Conservation (phyloP, 768 basidiomycete genomes). For the Mycena olivaceomarginata region DNA sequence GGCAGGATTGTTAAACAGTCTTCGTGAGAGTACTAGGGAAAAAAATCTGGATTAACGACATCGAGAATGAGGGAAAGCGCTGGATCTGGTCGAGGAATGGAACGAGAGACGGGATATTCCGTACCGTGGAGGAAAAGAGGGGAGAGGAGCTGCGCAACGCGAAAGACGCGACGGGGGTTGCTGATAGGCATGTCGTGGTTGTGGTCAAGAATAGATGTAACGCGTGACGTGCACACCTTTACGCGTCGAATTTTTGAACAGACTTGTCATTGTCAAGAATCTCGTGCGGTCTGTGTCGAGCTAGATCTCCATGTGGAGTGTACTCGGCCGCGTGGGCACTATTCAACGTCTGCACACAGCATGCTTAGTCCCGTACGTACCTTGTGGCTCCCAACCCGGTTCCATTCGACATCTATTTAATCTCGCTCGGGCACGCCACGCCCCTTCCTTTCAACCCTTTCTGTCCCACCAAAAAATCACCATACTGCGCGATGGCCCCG, state of each 20-base stretch:
- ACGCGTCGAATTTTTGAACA: neutral
- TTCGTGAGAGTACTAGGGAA: no score
- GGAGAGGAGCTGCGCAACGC: conserved; percentile 2
- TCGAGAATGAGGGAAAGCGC: conserved; percentile 38
- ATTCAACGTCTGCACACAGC: conserved; percentile 6
- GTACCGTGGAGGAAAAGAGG: conserved; percentile 24
- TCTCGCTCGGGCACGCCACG: conserved; percentile 6
- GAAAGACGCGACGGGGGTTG: conserved; percentile 27
- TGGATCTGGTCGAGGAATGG: conserved; percentile 3
- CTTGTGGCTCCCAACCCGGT: neutral
- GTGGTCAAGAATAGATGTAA: neutral
- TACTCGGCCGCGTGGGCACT: conserved; percentile 31
- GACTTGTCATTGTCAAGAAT: neutral
- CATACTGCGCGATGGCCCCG: conserved; percentile 34
- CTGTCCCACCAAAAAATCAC: conserved; percentile 14
- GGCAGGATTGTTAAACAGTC: no score
- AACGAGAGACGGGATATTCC: neutral
- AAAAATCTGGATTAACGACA: no score
- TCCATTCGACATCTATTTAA: neutral
- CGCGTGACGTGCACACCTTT: neutral
- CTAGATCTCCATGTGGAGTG: conserved; percentile 15
- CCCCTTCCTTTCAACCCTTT: conserved; percentile 18
- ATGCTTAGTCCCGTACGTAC: neutral
- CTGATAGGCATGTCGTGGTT: conserved; percentile 30
- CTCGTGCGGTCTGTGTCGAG: neutral